Evolutionary conservation across 805 yeast species (phyloP).

Genomic region (Scheffersomyces amazonensis): DNA sequence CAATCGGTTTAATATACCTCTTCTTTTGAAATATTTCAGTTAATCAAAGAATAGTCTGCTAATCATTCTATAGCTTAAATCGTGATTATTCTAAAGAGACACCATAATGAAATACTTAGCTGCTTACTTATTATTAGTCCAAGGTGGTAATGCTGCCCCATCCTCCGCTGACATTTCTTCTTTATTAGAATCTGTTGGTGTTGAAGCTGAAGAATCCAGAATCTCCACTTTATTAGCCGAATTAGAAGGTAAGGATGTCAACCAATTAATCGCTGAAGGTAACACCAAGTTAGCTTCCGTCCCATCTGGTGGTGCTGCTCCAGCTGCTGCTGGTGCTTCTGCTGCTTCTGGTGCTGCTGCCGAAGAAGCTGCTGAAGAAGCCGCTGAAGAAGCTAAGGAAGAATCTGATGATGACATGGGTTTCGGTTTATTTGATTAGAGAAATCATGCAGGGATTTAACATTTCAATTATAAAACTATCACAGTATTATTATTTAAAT

Average conservation of each 20-base stretch:
- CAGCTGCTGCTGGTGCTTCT: conserved; percentile 69
- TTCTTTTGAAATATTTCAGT: background rate
- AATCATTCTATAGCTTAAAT: conserved; percentile 55
- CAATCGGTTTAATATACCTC: too few relatives aligned
- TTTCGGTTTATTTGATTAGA: conserved; percentile 98
- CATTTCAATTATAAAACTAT: background rate
- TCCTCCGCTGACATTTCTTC: conserved; percentile 87
- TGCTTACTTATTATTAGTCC: conserved; percentile 97
- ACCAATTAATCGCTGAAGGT: conserved; percentile 93
- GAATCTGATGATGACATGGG: conserved; percentile 81
- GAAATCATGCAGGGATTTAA: too few relatives aligned
- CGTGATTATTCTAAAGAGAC: conserved; percentile 61
- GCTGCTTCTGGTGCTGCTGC: conserved; percentile 70
- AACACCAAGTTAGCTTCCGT: conserved; percentile 94
- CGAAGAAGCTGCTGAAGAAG: conserved; percentile 70
- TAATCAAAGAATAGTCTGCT: conserved; percentile 76
- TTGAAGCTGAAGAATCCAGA: conserved; percentile 90
- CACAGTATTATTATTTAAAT: conserved; percentile 2
- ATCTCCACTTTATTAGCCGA: conserved; percentile 76
- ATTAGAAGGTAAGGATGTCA: conserved; percentile 89
- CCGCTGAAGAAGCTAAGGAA: conserved; percentile 61
- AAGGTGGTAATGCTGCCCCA: conserved; percentile 95
- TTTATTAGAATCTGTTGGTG: conserved; percentile 91
- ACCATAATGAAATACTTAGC: conserved; percentile 88
- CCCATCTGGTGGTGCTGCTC: conserved; percentile 97